These are phyloP conservation scores for Hanseniaspora jakobsenii DNA, from an alignment of 805 yeast species.

Conservation along the genomic window DNA sequence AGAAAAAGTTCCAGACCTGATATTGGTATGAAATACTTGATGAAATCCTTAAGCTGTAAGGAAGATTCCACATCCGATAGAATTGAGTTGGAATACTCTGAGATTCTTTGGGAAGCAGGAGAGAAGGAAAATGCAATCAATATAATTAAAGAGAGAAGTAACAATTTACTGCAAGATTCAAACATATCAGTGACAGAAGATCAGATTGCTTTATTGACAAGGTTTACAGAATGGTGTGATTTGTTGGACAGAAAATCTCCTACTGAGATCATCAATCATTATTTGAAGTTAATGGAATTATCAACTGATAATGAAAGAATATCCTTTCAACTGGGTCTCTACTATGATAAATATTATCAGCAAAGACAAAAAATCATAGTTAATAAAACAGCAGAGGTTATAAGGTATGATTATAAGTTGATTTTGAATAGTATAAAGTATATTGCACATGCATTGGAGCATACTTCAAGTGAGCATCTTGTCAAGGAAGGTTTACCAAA, in stretches of 20 bases:
- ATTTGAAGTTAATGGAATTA: slow-evolving; percentile 43
- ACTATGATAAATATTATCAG: slow-evolving; percentile 48
- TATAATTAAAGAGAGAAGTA: slow-evolving; percentile 31
- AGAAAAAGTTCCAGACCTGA: slow-evolving; percentile 58
- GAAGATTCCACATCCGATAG: slow-evolving; percentile 25
- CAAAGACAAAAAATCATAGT: slow-evolving; percentile 34
- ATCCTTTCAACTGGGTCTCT: slow-evolving; percentile 66
- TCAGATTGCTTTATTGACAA: slow-evolving; percentile 41
- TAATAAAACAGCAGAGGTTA: slow-evolving; percentile 37
- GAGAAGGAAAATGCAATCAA: slow-evolving; percentile 76
- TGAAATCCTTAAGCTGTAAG: slow-evolving; percentile 36
- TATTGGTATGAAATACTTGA: slow-evolving; percentile 55
- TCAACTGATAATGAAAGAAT: slow-evolving; percentile 64
- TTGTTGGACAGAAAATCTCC: slow-evolving; percentile 73
- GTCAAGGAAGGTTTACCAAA: slow-evolving; percentile 80
- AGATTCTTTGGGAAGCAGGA: slow-evolving; percentile 79
- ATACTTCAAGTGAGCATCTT: slow-evolving; percentile 37
- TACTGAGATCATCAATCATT: slow-evolving; percentile 57
- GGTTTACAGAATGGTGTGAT: slow-evolving; percentile 82
- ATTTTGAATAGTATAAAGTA: slow-evolving; percentile 26
- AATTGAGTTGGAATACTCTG: slow-evolving; percentile 65
- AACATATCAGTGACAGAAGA: slow-evolving; percentile 18
- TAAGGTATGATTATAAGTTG: slow-evolving; percentile 23
- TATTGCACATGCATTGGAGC: slow-evolving; percentile 25
- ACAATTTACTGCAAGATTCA: not conserved